Conservation (phyloP, 352 stramenopile genomes). For the Globisporangium apiculatum region DNA sequence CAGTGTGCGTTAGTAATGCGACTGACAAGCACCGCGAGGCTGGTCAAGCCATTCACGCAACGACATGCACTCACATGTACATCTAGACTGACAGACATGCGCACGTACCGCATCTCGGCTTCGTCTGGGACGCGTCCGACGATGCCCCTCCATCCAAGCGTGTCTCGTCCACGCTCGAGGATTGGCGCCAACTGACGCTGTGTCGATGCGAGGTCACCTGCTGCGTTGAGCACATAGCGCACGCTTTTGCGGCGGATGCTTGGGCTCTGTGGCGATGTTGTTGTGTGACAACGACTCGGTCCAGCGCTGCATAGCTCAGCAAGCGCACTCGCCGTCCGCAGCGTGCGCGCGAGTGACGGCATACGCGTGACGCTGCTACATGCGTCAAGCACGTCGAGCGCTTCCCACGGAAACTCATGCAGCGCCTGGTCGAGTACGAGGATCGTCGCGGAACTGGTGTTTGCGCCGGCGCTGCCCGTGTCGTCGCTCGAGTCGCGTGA, state of each 20-base stretch:
- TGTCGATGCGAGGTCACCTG: slow-evolving; percentile 60
- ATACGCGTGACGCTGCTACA: slow-evolving; percentile 55
- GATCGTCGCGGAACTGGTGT: slow-evolving; percentile 25
- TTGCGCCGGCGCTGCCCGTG: not conserved
- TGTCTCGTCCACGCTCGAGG: slow-evolving; percentile 21
- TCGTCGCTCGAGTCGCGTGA: not conserved
- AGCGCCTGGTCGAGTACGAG: slow-evolving; percentile 57
- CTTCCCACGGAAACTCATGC: slow-evolving; percentile 82
- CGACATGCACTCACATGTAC: too few species aligned
- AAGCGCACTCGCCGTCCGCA: slow-evolving; percentile 20
- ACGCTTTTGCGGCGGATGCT: slow-evolving; percentile 26
- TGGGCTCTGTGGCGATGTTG: not conserved
- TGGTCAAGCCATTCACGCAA: too few species aligned
- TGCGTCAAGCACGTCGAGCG: slow-evolving; percentile 38
- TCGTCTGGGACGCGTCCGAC: slow-evolving; percentile 40
- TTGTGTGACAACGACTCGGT: too few species aligned
- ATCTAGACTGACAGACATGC: too few species aligned
- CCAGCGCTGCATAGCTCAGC: too few species aligned
- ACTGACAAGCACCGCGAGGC: too few species aligned
- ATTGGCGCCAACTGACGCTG: slow-evolving; percentile 51
- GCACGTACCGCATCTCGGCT: slow-evolving; percentile 39
- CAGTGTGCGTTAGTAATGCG: too few species aligned
- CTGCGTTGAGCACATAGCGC: slow-evolving; percentile 68
- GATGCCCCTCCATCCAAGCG: slow-evolving; percentile 46
- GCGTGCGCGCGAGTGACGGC: slow-evolving; percentile 58